A percentile compares a stretch with the other conserved stretches of the same genome.
Conservation (phyloP, 768 basidiomycete genomes). For the Leccinum subtestaceum region DNA sequence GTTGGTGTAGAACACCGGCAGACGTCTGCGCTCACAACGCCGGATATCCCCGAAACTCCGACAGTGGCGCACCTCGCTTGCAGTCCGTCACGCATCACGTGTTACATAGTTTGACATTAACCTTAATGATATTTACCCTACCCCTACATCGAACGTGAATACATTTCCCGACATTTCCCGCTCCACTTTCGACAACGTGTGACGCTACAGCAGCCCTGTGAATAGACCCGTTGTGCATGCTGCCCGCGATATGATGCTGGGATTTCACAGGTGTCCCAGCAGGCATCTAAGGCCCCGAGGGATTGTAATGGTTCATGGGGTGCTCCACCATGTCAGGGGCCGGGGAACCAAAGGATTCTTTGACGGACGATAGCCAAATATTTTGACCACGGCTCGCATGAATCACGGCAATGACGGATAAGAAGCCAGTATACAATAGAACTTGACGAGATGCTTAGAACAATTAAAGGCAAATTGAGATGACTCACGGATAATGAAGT, state of each 20-base stretch:
- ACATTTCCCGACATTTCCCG: background rate
- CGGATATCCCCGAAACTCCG: conserved; percentile 34
- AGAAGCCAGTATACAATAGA: conserved; percentile 26
- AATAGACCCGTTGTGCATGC: background rate
- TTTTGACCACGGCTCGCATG: conserved; percentile 28
- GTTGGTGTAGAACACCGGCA: conserved; percentile 5
- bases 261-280: background rate
- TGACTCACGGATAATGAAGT: conserved; percentile 34
- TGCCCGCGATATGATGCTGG: background rate
- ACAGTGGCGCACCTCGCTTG: conserved; percentile 15
- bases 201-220: background rate
- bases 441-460: conserved; percentile 26
- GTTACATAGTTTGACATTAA: background rate
- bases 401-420: conserved; percentile 27
- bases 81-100: background rate
- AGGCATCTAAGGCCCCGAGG: conserved; percentile 2
- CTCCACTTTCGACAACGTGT: background rate
- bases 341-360: conserved; percentile 22
- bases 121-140: background rate
- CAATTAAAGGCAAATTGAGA: background rate
- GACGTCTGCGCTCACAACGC: conserved; percentile 12
- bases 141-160: background rate
- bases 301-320: conserved; percentile 18
- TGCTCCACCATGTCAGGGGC: conserved; percentile 6
- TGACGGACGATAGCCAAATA: conserved; percentile 36